Evolutionary conservation across 169 alveolate genomes (phyloP).

Genomic region (Perkinsus chesapeaki): DNA sequence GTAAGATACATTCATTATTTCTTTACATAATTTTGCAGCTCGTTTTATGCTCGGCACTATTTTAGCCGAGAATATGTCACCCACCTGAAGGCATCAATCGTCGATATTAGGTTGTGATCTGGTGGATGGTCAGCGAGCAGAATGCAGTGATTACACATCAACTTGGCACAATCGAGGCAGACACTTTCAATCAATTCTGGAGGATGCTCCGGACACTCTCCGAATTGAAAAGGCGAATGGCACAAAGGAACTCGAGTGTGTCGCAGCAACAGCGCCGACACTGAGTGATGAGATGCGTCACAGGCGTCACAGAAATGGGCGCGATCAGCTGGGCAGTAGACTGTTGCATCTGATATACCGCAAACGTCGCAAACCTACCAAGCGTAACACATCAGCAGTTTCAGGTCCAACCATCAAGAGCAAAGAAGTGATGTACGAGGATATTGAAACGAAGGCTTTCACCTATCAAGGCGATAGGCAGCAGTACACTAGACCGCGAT

Average conservation of each 20-base stretch:
- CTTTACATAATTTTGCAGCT: no score
- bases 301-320: slow-evolving; percentile 38
- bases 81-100: slow-evolving; percentile 37
- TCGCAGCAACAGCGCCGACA: slow-evolving; percentile 22
- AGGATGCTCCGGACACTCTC: slow-evolving; percentile 36
- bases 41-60: no score
- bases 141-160: slow-evolving; percentile 37
- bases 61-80: no score
- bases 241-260: slow-evolving; percentile 35
- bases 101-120: slow-evolving; percentile 26
- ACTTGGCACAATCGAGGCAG: slow-evolving; percentile 28
- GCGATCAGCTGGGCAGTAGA: slow-evolving; percentile 32
- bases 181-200: slow-evolving; percentile 34
- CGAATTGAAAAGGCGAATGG: slow-evolving; percentile 40
- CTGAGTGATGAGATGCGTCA: slow-evolving; percentile 31
- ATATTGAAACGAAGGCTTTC: no score
- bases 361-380: slow-evolving; percentile 36
- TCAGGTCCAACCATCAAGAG: no score
- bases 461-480: no score
- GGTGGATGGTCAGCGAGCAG: slow-evolving; percentile 34
- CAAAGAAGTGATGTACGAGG: no score
- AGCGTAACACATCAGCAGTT: no score
- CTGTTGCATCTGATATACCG: slow-evolving; percentile 17
- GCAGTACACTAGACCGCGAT: no score
- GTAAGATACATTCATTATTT: no score